Conservation (phyloP, 2,329 filamentous ascomycete genomes). For the Xylariaceae sp. region DNA sequence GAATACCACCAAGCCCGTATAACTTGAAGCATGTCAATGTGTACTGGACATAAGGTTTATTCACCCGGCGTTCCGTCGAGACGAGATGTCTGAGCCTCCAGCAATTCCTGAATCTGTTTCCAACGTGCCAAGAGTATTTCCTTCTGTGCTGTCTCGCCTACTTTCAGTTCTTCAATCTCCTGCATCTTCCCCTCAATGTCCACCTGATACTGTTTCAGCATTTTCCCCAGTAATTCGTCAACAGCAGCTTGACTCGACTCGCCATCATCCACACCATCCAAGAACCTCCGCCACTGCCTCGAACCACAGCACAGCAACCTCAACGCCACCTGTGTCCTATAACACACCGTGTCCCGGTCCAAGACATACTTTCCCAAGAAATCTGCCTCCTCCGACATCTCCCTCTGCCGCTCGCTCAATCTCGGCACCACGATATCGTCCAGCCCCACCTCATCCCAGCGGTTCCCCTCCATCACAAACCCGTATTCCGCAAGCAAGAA, state of each 20-base stretch:
- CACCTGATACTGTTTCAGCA: slow-evolving; percentile 34
- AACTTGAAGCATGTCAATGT: too few relatives aligned
- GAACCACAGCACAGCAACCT: slow-evolving; percentile 34
- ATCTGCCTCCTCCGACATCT: slow-evolving; percentile 37
- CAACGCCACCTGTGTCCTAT: slow-evolving; percentile 52
- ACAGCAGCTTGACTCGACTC: slow-evolving; percentile 36
- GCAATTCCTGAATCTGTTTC: slow-evolving; percentile 37
- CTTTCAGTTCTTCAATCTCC: slow-evolving; percentile 20
- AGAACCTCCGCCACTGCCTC: slow-evolving; percentile 42
- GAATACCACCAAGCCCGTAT: too few relatives aligned
- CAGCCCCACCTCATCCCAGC: slow-evolving; percentile 47
- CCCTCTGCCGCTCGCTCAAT: slow-evolving; percentile 30
- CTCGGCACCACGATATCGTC: slow-evolving; percentile 42
- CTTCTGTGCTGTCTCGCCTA: slow-evolving; percentile 31
- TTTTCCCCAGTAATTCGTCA: slow-evolving; percentile 31
- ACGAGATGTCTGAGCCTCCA: slow-evolving; percentile 27
- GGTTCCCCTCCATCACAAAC: slow-evolving; percentile 42
- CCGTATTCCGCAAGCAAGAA: slow-evolving; percentile 67
- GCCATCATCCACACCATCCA: slow-evolving; percentile 42
- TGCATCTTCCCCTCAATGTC: slow-evolving; percentile 28
- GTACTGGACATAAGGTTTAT: too few relatives aligned
- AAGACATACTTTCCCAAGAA: slow-evolving; percentile 50
- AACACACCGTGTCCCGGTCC: slow-evolving; percentile 46
- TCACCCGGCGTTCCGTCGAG: too few relatives aligned
- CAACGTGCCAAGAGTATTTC: slow-evolving; percentile 36